phyloP scores from a whole-genome alignment of 768 basidiomycete genomes.

The Lentinus tigrinus region DNA sequence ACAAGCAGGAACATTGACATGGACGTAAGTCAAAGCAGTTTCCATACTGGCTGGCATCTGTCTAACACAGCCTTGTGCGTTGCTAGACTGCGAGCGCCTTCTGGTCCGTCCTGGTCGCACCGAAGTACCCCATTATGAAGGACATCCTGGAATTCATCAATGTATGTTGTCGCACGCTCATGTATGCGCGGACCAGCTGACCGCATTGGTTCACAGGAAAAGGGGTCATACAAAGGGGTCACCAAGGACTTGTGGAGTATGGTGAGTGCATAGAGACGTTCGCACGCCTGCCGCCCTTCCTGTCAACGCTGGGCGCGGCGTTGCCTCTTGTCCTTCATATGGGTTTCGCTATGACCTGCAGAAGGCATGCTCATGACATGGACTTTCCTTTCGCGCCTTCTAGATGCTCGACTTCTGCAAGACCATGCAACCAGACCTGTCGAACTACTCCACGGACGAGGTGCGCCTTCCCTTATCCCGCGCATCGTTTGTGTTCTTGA shows the following conservation, averaged over 20 bases:
- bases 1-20: conserved; percentile 77
- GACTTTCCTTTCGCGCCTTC: background rate
- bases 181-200: background rate
- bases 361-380: background rate
- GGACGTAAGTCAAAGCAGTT: conserved; percentile 51
- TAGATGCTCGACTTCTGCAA: conserved; percentile 79
- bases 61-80: background rate
- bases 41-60: background rate
- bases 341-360: background rate
- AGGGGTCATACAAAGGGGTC: conserved; percentile 66
- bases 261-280: conserved; percentile 41
- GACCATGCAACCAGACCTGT: conserved; percentile 55
- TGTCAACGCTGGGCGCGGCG: background rate
- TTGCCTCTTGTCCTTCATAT: background rate
- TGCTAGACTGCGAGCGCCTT: conserved; percentile 65
- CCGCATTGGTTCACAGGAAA: conserved; percentile 31
- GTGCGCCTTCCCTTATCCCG: conserved; percentile 35
- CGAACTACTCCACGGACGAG: conserved; percentile 74
- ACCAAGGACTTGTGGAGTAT: conserved; percentile 88
- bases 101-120: conserved; percentile 73
- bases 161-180: conserved; percentile 37
- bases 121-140: conserved; percentile 63
- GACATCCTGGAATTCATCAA: conserved; percentile 66
- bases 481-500: background rate
- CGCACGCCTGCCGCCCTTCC: background rate